Evolutionary conservation across 805 yeast genomes (phyloP), one percentile per base, ranked within the genome.

Genomic region (Cyberlindnera japonica): DNA sequence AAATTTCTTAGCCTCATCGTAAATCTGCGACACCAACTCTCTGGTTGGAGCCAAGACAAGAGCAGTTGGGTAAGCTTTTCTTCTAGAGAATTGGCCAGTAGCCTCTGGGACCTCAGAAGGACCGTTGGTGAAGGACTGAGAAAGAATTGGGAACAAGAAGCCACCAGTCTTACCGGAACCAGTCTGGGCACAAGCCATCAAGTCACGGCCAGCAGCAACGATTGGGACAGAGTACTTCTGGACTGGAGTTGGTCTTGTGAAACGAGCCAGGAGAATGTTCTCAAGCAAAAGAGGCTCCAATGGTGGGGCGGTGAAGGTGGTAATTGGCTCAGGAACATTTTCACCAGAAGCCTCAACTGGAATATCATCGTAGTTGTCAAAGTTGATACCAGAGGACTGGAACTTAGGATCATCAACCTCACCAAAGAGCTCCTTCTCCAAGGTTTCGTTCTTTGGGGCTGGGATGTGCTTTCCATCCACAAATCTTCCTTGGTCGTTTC

Each of bases 151-250:
- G 85, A 93, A 93, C 63, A 93, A 74, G 77, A 93, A 93, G 53
- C 99, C 99, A 77, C 98, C 99, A 62, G 99, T 93, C 74, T 93
- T 93, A 79, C 99, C 99, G 44, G 98, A 90, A 83, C 96, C 96
- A 54, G 96, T 87, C 74, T 88, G 96, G 45, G 96, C 96, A 78
- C 96, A 88, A 26, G 96, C 96, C 96, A 87, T 88, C 69, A 87
- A 76, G 68, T 87, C 96, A 69, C 96, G 79, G 58, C 90, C 88
- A 45, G 72, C 79, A 45, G 91, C 87, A 51, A 88, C 91, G 51
- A 88, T 87, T 53, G 96, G 96, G 50, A 88, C 83, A 33, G 95
- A 88, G 74, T 87, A 87, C 69, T 88, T 88, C 66, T 87, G 96
- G 43, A 87, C 96, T 37, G 96, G 99, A 25, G 99, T 93, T 62